Conservation (phyloP, 768 basidiomycete genomes). For the Boletus speciosus region DNA sequence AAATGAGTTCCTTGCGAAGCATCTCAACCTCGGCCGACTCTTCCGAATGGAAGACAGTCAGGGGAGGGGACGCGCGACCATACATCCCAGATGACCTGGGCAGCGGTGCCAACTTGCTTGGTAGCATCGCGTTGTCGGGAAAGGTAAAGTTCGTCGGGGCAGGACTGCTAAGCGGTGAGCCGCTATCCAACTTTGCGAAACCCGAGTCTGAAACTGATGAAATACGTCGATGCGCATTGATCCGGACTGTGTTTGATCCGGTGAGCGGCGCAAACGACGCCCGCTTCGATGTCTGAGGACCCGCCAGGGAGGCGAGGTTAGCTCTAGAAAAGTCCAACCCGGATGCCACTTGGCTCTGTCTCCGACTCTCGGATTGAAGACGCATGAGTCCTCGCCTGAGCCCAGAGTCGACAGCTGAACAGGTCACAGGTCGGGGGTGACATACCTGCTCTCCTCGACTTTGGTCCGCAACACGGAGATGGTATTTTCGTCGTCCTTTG, state of each 20-base stretch:
- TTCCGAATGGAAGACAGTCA: constrained; percentile 30
- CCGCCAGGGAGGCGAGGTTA: constrained; percentile 34
- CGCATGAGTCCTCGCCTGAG: constrained; percentile 81
- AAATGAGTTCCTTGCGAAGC: constrained; percentile 56
- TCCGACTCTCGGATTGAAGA: constrained; percentile 71
- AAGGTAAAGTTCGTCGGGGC: constrained; percentile 36
- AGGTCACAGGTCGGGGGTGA: not conserved
- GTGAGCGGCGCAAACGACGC: constrained; percentile 73
- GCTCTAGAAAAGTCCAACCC: constrained; percentile 58
- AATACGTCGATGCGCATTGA: constrained; percentile 61
- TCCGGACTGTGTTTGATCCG: constrained; percentile 44
- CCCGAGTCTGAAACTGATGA: constrained; percentile 70
- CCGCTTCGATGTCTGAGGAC: constrained; percentile 60
- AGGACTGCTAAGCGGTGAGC: constrained; percentile 29
- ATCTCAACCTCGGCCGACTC: constrained; percentile 48
- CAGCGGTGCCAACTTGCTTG: constrained; percentile 22
- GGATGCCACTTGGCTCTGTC: constrained; percentile 51
- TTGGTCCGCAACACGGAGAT: constrained; percentile 74
- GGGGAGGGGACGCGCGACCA: constrained; percentile 47
- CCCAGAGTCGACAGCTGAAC: constrained; percentile 4
- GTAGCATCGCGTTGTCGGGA: constrained; percentile 27
- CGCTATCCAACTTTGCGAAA: constrained; percentile 32
- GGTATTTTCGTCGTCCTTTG: constrained; percentile 72
- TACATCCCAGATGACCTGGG: constrained; percentile 49
- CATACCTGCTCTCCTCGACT: constrained; percentile 83